phyloP scores from a whole-genome alignment of 805 yeast genomes.

The Starmerella kuoi region DNA sequence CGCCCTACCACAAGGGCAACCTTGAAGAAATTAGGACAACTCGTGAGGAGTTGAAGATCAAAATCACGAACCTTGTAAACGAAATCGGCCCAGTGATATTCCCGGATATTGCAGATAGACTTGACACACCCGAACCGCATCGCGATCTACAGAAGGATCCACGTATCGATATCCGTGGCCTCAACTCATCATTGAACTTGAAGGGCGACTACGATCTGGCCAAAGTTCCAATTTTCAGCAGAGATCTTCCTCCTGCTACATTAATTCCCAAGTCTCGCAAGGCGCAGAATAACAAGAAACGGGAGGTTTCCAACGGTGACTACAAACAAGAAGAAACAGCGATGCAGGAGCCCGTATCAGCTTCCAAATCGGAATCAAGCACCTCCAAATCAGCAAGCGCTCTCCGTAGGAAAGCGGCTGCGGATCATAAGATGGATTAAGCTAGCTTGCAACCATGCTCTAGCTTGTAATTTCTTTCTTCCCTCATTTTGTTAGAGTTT shows the following conservation, averaged over 20 bases:
- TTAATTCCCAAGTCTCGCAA: constrained; percentile 5
- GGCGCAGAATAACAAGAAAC: no score
- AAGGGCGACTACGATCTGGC: constrained; percentile 22
- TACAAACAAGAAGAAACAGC: no score
- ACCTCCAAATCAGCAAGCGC: no score
- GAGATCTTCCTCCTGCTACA: constrained; percentile 15
- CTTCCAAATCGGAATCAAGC: no score
- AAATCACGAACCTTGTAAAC: constrained; percentile 70
- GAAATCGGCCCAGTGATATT: constrained; percentile 71
- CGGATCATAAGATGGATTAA: no score
- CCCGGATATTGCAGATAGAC: constrained; percentile 54
- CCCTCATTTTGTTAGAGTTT: no score
- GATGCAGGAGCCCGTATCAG: no score
- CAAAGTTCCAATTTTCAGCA: constrained; percentile 22
- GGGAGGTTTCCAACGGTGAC: no score
- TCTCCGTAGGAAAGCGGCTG: no score
- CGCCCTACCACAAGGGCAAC: constrained; percentile 30
- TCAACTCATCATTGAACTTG: constrained; percentile 15
- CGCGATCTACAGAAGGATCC: constrained; percentile 18
- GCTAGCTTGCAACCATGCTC: no score
- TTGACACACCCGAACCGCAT: constrained; percentile 18
- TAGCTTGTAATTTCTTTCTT: no score
- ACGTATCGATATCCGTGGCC: constrained; percentile 21
- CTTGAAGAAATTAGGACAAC: constrained; percentile 44
- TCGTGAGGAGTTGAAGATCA: constrained; percentile 50